A percentile compares a stretch with the other conserved stretches of the same genome.
These are phyloP conservation scores for Aspergillus affinis DNA, from an alignment of 495 filamentous ascomycete genomes.

Conservation along the genomic window DNA sequence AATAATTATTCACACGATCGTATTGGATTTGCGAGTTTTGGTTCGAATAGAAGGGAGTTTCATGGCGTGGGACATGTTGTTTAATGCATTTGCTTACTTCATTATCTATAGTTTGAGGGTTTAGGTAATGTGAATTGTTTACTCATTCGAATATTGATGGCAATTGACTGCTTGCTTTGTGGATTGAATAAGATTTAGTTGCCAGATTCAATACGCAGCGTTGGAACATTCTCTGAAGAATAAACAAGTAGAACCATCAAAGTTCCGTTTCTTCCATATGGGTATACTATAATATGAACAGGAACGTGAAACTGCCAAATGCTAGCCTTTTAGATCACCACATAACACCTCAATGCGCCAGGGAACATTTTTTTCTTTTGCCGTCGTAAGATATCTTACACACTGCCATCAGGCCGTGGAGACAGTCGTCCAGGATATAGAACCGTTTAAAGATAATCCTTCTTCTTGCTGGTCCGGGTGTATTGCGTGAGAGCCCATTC, in stretches of 20 bases:
- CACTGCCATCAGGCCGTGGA: constrained; percentile 1
- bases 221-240: neutral
- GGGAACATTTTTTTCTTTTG: constrained; percentile 27
- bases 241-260: neutral
- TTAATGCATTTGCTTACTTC: neutral
- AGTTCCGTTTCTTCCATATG: constrained; percentile 17
- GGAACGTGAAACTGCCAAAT: constrained; percentile 16
- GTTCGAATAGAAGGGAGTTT: neutral
- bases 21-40: neutral
- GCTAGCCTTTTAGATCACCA: constrained; percentile 13
- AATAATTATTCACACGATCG: too few species aligned
- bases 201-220: neutral
- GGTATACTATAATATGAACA: constrained; percentile 25
- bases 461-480: constrained; percentile 87
- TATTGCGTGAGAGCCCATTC: constrained; percentile 96
- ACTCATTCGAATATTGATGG: neutral
- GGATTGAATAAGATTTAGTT: neutral
- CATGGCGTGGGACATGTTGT: neutral
- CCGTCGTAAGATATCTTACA: constrained; percentile 18
- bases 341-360: constrained; percentile 28
- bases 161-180: neutral
- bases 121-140: neutral
- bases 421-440: neutral
- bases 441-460: constrained; percentile 74
- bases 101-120: neutral